These are phyloP conservation scores for Starmerella gropengiesseri DNA, from an alignment of 805 yeast species.

Conservation along the genomic window DNA sequence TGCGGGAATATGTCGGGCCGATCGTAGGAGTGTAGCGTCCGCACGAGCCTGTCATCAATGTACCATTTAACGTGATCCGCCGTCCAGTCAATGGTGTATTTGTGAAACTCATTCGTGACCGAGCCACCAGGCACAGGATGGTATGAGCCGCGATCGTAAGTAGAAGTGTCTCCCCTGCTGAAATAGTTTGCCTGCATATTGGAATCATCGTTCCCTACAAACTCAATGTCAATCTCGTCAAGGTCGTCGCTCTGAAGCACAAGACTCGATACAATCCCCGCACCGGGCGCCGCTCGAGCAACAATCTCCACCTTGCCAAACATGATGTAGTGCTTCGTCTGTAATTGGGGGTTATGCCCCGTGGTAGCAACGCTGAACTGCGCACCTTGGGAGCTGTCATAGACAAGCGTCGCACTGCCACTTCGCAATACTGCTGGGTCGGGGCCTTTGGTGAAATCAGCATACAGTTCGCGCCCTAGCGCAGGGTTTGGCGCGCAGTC, in stretches of 20 bases:
- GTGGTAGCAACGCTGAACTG: constrained; percentile 47
- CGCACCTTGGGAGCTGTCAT: constrained; percentile 48
- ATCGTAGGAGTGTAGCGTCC: constrained; percentile 48
- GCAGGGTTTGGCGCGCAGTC: constrained; percentile 47
- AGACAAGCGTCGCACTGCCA: constrained; percentile 25
- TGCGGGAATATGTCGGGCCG: constrained; percentile 65
- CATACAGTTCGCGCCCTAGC: constrained; percentile 43
- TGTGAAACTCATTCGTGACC: constrained; percentile 55
- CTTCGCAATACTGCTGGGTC: constrained; percentile 27
- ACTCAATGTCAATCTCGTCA: constrained; percentile 84
- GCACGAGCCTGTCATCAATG: constrained; percentile 55
- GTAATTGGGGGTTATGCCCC: constrained; percentile 53
- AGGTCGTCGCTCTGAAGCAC: constrained; percentile 73
- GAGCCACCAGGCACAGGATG: constrained; percentile 39
- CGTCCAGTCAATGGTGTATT: constrained; percentile 80
- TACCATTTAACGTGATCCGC: constrained; percentile 55
- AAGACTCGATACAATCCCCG: constrained; percentile 70
- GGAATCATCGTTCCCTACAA: constrained; percentile 68
- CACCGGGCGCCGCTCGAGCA: constrained; percentile 62
- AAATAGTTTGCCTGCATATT: constrained; percentile 66
- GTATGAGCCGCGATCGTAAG: constrained; percentile 71
- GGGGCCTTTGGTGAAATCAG: constrained; percentile 39
- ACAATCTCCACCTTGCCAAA: constrained; percentile 73
- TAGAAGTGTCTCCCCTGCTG: constrained; percentile 65
- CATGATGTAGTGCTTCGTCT: constrained; percentile 57